These are phyloP conservation scores for Macrocybe sp. DNA, from an alignment of 1,284 basidiomycete genomes.

Conservation along the genomic window DNA sequence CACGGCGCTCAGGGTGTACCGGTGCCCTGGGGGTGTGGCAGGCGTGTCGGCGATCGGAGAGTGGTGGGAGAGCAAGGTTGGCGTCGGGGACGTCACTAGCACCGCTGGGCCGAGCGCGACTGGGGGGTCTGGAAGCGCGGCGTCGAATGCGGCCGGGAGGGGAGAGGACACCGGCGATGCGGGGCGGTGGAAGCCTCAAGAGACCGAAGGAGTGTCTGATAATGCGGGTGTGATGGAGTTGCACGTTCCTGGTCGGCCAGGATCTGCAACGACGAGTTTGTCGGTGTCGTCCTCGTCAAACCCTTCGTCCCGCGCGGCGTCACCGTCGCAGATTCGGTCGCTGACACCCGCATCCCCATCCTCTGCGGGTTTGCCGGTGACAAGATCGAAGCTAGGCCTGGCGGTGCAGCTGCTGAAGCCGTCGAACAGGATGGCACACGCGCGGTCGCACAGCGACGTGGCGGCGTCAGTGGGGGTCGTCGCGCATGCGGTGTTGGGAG, in stretches of 20 bases:
- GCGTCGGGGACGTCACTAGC: conserved; percentile 52
- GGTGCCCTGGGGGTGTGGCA: conserved; percentile 45
- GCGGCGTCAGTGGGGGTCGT: background rate
- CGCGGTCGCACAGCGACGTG: conserved; percentile 34
- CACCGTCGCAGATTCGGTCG: too few relatives aligned
- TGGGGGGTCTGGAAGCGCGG: conserved; percentile 20
- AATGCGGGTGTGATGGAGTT: background rate
- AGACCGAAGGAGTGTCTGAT: conserved; percentile 2
- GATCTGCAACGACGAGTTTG: background rate
- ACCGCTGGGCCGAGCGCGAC: conserved; percentile 15
- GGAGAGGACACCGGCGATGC: background rate
- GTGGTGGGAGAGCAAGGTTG: conserved; percentile 75
- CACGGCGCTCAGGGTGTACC: conserved; percentile 84
- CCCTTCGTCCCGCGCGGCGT: too few relatives aligned
- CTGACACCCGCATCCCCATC: background rate
- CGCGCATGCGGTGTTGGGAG: background rate
- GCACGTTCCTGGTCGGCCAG: background rate
- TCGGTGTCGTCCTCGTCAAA: too few relatives aligned
- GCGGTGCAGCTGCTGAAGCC: conserved; percentile 30
- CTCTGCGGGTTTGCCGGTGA: conserved; percentile 5
- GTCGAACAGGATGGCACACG: conserved; percentile 18
- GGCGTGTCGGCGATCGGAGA: conserved; percentile 51
- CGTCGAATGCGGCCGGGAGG: conserved; percentile 11
- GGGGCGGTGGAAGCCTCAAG: background rate
- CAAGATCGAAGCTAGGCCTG: conserved; percentile 17